Percentiles rank a stretch among this genome's conserved stretches.
Evolutionary conservation across 225 moss, liverwort and hornwort species (phyloP).

Genomic region (Climacium dendroides): DNA sequence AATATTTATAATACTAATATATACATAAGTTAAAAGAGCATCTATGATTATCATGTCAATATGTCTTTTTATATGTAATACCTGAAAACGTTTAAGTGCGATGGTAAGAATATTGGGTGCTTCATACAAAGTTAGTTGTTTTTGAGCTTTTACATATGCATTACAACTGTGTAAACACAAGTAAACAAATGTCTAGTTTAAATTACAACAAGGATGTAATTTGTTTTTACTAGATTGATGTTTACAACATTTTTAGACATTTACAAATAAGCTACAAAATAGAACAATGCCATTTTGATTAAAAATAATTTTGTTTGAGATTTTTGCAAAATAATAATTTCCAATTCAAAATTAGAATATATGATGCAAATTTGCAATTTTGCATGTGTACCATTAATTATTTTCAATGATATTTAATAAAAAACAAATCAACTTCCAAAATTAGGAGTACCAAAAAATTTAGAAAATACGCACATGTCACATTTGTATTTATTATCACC

Average conservation of each 20-base stretch:
- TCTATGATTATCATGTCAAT: too few species aligned
- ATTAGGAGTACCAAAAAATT: neutral
- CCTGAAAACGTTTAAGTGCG: constrained; percentile 93
- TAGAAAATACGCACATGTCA: constrained; percentile 36
- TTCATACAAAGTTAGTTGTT: constrained; percentile 66
- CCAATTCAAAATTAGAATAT: neutral
- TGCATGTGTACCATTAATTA: too few species aligned
- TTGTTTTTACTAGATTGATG: neutral
- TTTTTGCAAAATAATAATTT: too few species aligned
- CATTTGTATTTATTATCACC: constrained; percentile 98
- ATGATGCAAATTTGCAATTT: neutral
- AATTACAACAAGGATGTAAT: too few species aligned
- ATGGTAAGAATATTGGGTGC: constrained; percentile 87
- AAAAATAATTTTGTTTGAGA: neutral
- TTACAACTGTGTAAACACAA: constrained; percentile 37
- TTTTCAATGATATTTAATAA: neutral
- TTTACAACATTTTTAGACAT: neutral
- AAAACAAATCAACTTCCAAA: neutral
- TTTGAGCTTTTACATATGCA: constrained; percentile 73
- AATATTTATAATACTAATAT: too few species aligned
- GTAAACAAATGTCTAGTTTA: neutral
- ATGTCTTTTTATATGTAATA: neutral
- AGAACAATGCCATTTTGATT: neutral
- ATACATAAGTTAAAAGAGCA: neutral
- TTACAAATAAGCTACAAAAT: neutral